Evolutionary conservation across 495 filamentous ascomycete species (phyloP), one percentile per base, ranked within the genome.

Genomic region (Pyrenula massariospora): DNA sequence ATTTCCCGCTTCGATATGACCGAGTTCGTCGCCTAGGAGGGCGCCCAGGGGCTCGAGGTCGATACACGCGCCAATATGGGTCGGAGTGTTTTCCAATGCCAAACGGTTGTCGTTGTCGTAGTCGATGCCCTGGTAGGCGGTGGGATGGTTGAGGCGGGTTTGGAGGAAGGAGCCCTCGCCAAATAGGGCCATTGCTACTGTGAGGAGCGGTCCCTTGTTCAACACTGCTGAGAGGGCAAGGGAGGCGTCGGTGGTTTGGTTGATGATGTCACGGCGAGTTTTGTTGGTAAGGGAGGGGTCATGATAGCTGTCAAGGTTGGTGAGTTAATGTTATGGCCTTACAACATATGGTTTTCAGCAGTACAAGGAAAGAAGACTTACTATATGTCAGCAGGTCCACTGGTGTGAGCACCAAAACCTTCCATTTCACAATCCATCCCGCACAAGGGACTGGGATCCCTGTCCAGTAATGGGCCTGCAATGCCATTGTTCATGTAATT

Each of bases 141-240:
- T 15, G 31, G 31, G 31, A 15, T 42, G 31, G 8, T 5, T 15
- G 15, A 42, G 31, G 31, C 12, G 24, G 51, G 10, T 54, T 50
- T 57, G 52, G 49, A 66, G 57, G 49, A 57, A 68, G 20, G 65
- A 64, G 24, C 54, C 54, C 10, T 52, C 12, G 20, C 66, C 66
- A 25, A 68, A 68, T 11, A 65, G 56, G 20, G 65, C 65, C 53
- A 68, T 53, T 42, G 63, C 54, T 15, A 57, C 54, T 2, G 60
- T 60, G 22, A 66, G 56, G 12, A 68, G 57, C 1, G 66, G 66
- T 15, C 59, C 61, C 59, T 66, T 62, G 11, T 60, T 62, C 8
- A n/a, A 1, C 12, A 57, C 23, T 1, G 2, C 48, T 23, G 58
- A 24, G 10, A 61, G 53, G 0, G 50, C 53, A n/a, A 48, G 31